Percentiles rank a stretch among this genome's conserved stretches.
phyloP scores from a whole-genome alignment of 305 asterid species.

The Plantago coronopus region DNA sequence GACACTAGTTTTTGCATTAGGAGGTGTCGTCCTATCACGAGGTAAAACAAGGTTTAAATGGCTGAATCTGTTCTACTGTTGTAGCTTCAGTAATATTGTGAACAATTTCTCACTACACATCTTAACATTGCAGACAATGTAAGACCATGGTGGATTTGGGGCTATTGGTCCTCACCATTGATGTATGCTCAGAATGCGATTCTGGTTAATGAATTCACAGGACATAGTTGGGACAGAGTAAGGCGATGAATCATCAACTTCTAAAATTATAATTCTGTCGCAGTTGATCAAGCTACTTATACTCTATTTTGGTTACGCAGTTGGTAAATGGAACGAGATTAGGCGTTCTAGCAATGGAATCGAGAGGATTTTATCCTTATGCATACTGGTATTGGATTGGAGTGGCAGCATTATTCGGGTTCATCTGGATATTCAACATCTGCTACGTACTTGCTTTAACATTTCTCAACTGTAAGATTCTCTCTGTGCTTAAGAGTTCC shows the following conservation, averaged over 20 bases:
- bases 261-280: background rate
- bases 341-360: slow-evolving; percentile 36
- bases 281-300: slow-evolving; percentile 10
- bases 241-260: slow-evolving; percentile 18
- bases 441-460: slow-evolving; percentile 32
- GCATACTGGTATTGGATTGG: slow-evolving; percentile 72
- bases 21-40: slow-evolving; percentile 65
- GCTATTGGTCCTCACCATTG: slow-evolving; percentile 68
- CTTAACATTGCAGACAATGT: slow-evolving; percentile 44
- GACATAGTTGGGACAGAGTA: slow-evolving; percentile 59
- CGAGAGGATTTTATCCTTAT: slow-evolving; percentile 50
- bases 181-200: slow-evolving; percentile 71
- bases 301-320: slow-evolving; percentile 17
- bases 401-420: slow-evolving; percentile 44
- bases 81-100: background rate
- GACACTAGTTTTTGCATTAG: slow-evolving; percentile 52
- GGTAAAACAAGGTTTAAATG: slow-evolving; percentile 25
- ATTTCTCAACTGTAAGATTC: slow-evolving; percentile 48
- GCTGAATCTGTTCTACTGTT: slow-evolving; percentile 6
- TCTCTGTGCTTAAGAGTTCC: background rate
- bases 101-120: slow-evolving; percentile 15
- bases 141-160: slow-evolving; percentile 74
- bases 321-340: slow-evolving; percentile 29
- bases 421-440: slow-evolving; percentile 37
- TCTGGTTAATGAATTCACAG: slow-evolving; percentile 60